phyloP scores from a whole-genome alignment of 768 basidiomycete species.

The Clitopilus hobsonii region DNA sequence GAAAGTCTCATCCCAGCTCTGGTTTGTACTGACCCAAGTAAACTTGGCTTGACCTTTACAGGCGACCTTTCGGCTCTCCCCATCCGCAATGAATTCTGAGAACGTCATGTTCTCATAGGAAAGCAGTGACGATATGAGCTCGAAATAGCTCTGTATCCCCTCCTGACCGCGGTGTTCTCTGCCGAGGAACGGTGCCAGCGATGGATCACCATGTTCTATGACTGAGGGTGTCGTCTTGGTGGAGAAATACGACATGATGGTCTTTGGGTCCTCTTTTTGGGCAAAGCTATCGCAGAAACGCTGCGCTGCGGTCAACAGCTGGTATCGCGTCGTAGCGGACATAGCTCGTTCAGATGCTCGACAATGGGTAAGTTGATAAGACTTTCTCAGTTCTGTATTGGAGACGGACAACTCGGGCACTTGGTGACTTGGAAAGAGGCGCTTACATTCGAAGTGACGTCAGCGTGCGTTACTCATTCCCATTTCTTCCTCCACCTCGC shows the following conservation, averaged over 20 bases:
- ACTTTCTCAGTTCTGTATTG: too few species aligned
- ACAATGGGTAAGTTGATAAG: too few species aligned
- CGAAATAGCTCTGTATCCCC: constrained; percentile 46
- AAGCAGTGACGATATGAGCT: constrained; percentile 37
- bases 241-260: constrained; percentile 49
- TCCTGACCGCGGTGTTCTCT: constrained; percentile 37
- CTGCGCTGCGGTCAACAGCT: constrained; percentile 39
- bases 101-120: constrained; percentile 50
- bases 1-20: constrained; percentile 62
- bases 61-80: constrained; percentile 43
- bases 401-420: too few species aligned
- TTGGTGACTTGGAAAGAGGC: too few species aligned
- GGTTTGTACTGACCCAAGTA: constrained; percentile 46
- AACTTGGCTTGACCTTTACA: constrained; percentile 52
- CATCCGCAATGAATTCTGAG: constrained; percentile 51
- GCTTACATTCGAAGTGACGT: too few species aligned
- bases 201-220: constrained; percentile 50
- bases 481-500: too few species aligned
- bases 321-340: constrained; percentile 22
- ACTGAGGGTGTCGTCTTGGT: constrained; percentile 35
- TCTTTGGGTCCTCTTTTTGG: constrained; percentile 32
- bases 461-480: too few species aligned
- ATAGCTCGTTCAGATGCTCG: background rate
- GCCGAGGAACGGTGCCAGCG: constrained; percentile 60
- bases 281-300: constrained; percentile 52